phyloP scores from a whole-genome alignment of 1,139 yeast species.

The Geotrichum carabidarum region DNA sequence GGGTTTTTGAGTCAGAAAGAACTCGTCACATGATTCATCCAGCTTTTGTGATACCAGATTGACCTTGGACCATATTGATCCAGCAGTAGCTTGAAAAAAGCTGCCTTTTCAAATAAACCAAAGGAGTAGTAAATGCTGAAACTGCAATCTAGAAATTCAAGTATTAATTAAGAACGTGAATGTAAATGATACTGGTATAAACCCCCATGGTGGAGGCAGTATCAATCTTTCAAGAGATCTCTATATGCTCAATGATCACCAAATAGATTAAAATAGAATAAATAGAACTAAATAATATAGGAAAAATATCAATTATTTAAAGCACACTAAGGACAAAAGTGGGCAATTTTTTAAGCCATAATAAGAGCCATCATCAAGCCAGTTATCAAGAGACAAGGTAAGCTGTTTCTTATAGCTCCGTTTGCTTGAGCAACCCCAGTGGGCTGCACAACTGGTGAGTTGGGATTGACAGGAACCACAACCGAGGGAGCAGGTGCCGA shows the following conservation, averaged over 20 bases:
- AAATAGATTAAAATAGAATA: not conserved
- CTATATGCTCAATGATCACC: not conserved
- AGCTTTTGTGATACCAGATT: not conserved
- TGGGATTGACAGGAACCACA: not conserved
- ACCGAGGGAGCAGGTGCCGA: not conserved
- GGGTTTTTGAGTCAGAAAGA: not conserved
- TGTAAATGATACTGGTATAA: no score
- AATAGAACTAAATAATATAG: not conserved
- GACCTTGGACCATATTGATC: not conserved
- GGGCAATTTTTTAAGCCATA: slow-evolving; percentile 1
- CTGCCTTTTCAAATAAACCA: no score
- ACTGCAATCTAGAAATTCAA: no score
- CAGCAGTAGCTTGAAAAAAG: not conserved
- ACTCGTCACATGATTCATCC: not conserved
- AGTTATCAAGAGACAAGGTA: not conserved
- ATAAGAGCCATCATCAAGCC: slow-evolving; percentile 4
- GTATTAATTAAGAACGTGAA: no score
- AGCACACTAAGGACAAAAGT: no score
- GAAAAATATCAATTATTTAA: no score
- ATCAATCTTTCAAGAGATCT: no score
- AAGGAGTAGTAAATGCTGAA: no score
- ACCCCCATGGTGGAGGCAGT: no score
- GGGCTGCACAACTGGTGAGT: slow-evolving; percentile 6
- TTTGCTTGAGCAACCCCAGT: slow-evolving; percentile 2
- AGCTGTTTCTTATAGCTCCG: slow-evolving; percentile 1